Conservation (phyloP, 345 rosid genomes). For the Melaleuca alternifolia region DNA sequence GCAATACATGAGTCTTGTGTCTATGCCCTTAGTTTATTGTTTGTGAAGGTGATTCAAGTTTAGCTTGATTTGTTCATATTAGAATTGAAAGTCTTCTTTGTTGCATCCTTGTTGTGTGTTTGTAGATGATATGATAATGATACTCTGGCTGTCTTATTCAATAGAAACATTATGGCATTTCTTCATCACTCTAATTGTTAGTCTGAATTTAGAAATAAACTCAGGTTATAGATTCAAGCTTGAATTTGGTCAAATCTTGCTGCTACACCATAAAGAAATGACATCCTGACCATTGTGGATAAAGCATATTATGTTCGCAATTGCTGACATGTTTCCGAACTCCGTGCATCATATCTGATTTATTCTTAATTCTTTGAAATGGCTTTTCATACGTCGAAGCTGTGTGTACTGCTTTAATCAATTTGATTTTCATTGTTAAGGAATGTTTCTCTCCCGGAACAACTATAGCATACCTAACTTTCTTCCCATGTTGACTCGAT, state of each 20-base stretch:
- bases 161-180: background rate
- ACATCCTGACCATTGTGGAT: background rate
- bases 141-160: background rate
- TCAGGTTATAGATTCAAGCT: background rate
- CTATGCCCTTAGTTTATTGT: background rate
- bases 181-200: background rate
- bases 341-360: background rate
- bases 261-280: background rate
- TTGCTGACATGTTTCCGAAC: background rate
- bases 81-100: background rate
- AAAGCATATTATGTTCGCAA: background rate
- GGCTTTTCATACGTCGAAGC: background rate
- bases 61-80: background rate
- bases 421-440: background rate
- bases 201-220: background rate
- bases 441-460: background rate
- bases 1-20: background rate
- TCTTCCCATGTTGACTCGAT: background rate
- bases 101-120: background rate
- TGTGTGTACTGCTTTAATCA: background rate
- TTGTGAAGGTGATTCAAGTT: background rate
- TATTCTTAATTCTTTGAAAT: background rate
- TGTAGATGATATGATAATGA: background rate
- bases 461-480: background rate
- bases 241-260: background rate